These are phyloP conservation scores for Aspergillus homomorphus DNA, from an alignment of 495 filamentous ascomycete species.

Conservation along the genomic window DNA sequence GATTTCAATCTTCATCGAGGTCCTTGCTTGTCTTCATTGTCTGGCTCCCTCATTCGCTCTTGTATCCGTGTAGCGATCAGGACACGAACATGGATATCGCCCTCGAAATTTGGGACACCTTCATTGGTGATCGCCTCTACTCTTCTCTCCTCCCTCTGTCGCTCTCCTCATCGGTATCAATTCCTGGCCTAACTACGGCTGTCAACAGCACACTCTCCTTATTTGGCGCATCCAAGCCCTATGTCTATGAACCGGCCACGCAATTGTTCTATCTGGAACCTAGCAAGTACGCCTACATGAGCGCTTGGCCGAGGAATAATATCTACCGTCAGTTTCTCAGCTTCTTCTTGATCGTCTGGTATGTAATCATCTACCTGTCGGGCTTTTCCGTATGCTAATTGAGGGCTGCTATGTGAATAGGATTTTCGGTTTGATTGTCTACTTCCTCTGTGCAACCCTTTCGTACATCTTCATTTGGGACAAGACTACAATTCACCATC, in stretches of 20 bases:
- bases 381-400: slow-evolving; percentile 8
- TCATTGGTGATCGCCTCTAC: slow-evolving; percentile 79
- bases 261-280: slow-evolving; percentile 67
- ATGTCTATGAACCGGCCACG: slow-evolving; percentile 71
- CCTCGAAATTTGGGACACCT: slow-evolving; percentile 81
- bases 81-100: slow-evolving; percentile 75
- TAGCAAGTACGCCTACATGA: slow-evolving; percentile 75
- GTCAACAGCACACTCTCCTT: slow-evolving; percentile 42
- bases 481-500: slow-evolving; percentile 82
- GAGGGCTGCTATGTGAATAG: slow-evolving; percentile 37
- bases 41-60: not conserved
- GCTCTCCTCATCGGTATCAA: slow-evolving; percentile 45
- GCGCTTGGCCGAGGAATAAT: slow-evolving; percentile 76
- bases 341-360: slow-evolving; percentile 85
- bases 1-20: not conserved
- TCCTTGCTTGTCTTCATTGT: not conserved
- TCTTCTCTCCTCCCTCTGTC: slow-evolving; percentile 64
- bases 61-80: not conserved
- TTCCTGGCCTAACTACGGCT: slow-evolving; percentile 39
- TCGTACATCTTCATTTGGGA: slow-evolving; percentile 95
- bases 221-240: slow-evolving; percentile 43
- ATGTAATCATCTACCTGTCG: slow-evolving; percentile 25
- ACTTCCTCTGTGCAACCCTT: slow-evolving; percentile 78
- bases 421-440: slow-evolving; percentile 78
- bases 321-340: slow-evolving; percentile 72